Conservation (phyloP, 768 basidiomycete species). For the Pleurotus tuoliensis region DNA sequence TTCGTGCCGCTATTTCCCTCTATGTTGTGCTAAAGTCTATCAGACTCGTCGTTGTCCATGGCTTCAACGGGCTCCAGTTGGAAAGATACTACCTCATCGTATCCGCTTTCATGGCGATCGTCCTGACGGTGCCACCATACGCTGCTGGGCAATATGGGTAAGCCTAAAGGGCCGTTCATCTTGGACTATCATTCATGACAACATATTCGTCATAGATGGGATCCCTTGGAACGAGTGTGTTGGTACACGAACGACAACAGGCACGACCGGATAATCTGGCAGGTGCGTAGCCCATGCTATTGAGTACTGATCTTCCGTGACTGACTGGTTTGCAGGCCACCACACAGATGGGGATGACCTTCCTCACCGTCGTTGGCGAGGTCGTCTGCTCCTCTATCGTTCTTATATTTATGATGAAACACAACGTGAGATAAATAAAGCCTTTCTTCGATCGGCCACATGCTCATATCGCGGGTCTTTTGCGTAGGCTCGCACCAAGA, state of each 20-base stretch:
- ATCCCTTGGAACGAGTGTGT: conserved; percentile 17
- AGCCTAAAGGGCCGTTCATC: background rate
- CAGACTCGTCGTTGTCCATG: conserved; percentile 17
- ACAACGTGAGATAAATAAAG: background rate
- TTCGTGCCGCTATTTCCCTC: background rate
- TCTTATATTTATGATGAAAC: conserved; percentile 8
- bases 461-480: too few species aligned
- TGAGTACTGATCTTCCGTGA: background rate
- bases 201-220: conserved; percentile 11
- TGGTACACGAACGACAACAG: conserved; percentile 18
- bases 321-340: conserved; percentile 15
- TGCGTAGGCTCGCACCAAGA: background rate
- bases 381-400: conserved; percentile 4
- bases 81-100: conserved; percentile 15
- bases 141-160: conserved; percentile 19
- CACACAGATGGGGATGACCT: conserved; percentile 7
- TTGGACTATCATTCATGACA: background rate
- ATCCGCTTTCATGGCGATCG: conserved; percentile 3
- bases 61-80: conserved; percentile 14
- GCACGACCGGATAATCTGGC: conserved; percentile 15
- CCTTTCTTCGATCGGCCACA: background rate
- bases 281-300: background rate
- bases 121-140: conserved; percentile 16
- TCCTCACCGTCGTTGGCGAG: conserved; percentile 9
- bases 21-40: background rate